Evolutionary conservation across 306 rosid species (phyloP), one percentile per base, ranked within the genome.

Genomic region (Pterocarpus santalinus): DNA sequence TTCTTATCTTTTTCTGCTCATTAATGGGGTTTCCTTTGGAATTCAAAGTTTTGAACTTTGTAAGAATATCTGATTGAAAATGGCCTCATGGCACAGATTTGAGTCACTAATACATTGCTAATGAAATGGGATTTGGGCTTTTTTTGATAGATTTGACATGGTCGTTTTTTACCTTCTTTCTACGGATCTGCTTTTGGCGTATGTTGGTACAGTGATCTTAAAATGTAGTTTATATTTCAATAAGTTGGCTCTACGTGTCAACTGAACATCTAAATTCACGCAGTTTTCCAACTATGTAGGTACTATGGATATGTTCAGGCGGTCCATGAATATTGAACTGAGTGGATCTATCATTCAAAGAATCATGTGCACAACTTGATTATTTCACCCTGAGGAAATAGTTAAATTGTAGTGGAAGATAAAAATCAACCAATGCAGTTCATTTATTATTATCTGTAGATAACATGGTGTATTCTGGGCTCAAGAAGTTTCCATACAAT

Each of bases 11-110:
- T 43, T 28, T 41, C n/a, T 53, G 22, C n/a, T 73, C 35, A 22
- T 39, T 53, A 73, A 46, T 75, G 70, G 81, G 72, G 2, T 15
- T 71, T 82, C 15, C 3, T 74, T 17, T 65, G 16, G 43, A 36
- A 1, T n/a, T 47, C 28, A 62, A 77, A 79, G 77, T 73, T 82
- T 72, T 33, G 64, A 57, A 16, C 58, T 78, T 79, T 62, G 70
- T 64, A 17, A 34, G 64, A 5, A 68, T 43, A 5, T 69, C 12
- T 65, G 72, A 44, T 73, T 78, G 72, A 56, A 76, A 73, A 67
- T 79, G 80, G 73, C 65, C 55, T 30, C 69, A 41, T 69, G 35
- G 75, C 41, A 61, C 28, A 22, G 28, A 22, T 22, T 22, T 22
- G 28, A 22, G 28, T 22, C 28, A 22, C 28, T 22, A 22, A 57